Evolutionary conservation across 2,329 filamentous ascomycete species (phyloP).

Genomic region (Fragosphaeria purpurea): DNA sequence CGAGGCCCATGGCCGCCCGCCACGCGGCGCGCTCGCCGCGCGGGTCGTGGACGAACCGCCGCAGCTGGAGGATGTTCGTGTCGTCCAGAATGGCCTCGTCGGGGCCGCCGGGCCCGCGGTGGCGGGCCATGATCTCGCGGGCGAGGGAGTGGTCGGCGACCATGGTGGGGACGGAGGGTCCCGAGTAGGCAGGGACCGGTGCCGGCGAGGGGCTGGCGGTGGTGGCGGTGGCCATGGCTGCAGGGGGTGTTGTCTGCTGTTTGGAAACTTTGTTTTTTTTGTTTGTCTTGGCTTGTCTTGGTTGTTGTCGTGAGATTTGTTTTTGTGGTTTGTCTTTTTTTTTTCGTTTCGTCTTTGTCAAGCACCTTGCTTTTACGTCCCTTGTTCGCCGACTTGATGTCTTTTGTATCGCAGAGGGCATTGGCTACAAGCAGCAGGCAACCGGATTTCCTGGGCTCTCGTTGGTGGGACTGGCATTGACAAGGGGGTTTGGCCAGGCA

Average conservation of each 20-base stretch:
- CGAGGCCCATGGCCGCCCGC: background rate
- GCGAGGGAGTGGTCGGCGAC: conserved; percentile 11
- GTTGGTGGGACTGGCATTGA: too few species aligned
- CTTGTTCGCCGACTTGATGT: too few species aligned
- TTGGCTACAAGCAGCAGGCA: too few species aligned
- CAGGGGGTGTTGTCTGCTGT: background rate
- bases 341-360: background rate
- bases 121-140: conserved; percentile 12
- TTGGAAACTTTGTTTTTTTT: background rate
- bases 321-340: too few species aligned
- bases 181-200: conserved; percentile 3
- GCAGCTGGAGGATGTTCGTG: conserved; percentile 1
- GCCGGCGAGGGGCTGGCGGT: background rate
- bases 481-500: too few species aligned
- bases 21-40: background rate
- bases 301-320: too few species aligned
- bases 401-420: too few species aligned
- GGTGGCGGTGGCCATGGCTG: background rate
- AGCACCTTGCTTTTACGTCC: background rate
- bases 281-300: background rate
- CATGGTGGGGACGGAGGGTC: conserved; percentile 10
- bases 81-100: conserved; percentile 4
- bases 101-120: conserved; percentile 10
- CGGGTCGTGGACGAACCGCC: background rate
- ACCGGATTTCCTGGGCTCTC: too few species aligned